Conservation (phyloP, 1,284 basidiomycete genomes). For the Pascua guehoae region DNA sequence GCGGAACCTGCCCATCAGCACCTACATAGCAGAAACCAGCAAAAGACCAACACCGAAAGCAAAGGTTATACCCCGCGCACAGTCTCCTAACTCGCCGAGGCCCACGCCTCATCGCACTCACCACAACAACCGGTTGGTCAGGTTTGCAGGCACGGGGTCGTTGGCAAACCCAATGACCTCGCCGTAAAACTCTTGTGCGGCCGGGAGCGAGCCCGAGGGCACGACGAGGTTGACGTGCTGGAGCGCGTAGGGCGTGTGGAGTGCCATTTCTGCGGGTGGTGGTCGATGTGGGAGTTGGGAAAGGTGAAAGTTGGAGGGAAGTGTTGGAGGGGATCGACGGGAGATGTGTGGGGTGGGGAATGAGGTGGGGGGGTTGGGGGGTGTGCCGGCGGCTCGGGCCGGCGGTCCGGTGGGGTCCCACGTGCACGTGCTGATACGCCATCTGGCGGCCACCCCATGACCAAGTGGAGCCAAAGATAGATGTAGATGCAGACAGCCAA, state of each 20-base stretch:
- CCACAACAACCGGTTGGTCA: slow-evolving; percentile 37
- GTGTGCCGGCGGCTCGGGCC: too few relatives aligned
- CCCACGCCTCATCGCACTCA: slow-evolving; percentile 12
- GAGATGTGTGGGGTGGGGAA: too few relatives aligned
- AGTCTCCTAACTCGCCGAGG: too few relatives aligned
- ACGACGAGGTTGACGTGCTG: slow-evolving; percentile 48
- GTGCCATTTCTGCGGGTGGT: background rate
- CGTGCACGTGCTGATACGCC: too few relatives aligned
- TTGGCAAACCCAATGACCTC: slow-evolving; percentile 36
- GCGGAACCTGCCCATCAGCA: slow-evolving; percentile 27
- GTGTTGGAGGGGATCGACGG: too few relatives aligned
- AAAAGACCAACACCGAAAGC: background rate
- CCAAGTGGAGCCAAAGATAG: too few relatives aligned
- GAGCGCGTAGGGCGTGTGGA: slow-evolving; percentile 26
- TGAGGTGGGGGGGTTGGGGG: too few relatives aligned
- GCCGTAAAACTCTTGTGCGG: slow-evolving; percentile 45
- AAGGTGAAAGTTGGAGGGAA: background rate
- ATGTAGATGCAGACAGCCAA: too few relatives aligned
- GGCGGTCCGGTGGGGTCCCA: too few relatives aligned
- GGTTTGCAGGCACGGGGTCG: slow-evolving; percentile 38
- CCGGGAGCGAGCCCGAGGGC: slow-evolving; percentile 33
- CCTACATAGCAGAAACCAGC: too few relatives aligned
- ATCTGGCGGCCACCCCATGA: too few relatives aligned
- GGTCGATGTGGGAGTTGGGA: background rate
- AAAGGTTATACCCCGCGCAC: too few relatives aligned